phyloP scores from a whole-genome alignment of 306 rosid genomes.

The Acacia crassicarpa region DNA sequence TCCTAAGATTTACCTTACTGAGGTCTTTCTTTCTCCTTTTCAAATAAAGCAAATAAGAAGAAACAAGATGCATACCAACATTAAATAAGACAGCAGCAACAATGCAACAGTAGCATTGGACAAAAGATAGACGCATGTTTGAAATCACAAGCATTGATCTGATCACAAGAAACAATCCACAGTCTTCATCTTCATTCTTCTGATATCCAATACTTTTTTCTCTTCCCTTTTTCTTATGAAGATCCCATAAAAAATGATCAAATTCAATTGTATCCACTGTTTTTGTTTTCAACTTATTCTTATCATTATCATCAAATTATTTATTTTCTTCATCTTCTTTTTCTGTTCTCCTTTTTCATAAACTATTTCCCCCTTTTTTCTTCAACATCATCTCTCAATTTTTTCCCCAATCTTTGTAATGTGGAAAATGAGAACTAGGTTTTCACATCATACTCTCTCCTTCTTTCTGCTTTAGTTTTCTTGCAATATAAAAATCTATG shows the following conservation, averaged over 20 bases:
- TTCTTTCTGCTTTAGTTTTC: not conserved
- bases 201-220: not conserved
- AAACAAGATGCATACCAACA: not conserved
- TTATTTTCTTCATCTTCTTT: not conserved
- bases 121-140: not conserved
- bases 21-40: not conserved
- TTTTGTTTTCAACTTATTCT: not conserved
- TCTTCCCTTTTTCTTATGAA: not conserved
- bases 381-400: not conserved
- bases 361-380: not conserved
- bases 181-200: not conserved
- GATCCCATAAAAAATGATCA: not conserved
- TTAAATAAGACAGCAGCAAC: not conserved
- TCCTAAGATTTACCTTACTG: not conserved
- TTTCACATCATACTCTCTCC: not conserved
- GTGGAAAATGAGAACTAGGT: not conserved
- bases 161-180: not conserved
- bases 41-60: not conserved
- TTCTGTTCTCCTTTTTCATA: not conserved
- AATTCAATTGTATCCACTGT: not conserved
- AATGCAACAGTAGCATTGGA: not conserved
- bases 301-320: not conserved
- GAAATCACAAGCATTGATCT: not conserved
- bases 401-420: too few relatives aligned
- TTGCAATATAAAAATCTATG: not conserved